Conservation (phyloP, 2,329 filamentous ascomycete species). For the Cyclaneusma minus region DNA sequence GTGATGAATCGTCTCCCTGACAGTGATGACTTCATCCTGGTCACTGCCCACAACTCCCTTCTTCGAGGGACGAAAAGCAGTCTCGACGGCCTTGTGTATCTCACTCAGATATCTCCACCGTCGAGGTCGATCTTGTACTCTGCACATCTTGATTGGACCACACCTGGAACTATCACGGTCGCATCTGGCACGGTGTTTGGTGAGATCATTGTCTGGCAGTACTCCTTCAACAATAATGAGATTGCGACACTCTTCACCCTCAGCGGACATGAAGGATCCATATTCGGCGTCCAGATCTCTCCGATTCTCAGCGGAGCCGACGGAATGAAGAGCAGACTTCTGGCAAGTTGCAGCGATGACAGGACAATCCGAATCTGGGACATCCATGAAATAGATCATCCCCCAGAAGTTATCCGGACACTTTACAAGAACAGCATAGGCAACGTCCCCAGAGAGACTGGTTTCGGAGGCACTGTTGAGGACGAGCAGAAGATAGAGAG, state of each 20-base stretch:
- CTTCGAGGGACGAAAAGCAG: conserved; percentile 28
- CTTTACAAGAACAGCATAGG: no score
- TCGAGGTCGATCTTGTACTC: conserved; percentile 81
- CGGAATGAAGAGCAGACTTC: conserved; percentile 35
- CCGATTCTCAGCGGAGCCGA: conserved; percentile 26
- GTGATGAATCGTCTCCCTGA: conserved; percentile 29
- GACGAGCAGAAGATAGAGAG: conserved; percentile 15
- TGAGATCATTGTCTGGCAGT: conserved; percentile 83
- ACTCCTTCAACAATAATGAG: conserved; percentile 21
- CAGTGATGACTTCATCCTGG: conserved; percentile 30
- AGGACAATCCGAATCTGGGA: conserved; percentile 82
- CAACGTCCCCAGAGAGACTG: conserved; percentile 33
- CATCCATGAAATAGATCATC: conserved; percentile 25
- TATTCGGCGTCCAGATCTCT: conserved; percentile 81
- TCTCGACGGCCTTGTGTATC: conserved; percentile 25
- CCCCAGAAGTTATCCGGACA: no score
- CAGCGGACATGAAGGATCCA: conserved; percentile 71
- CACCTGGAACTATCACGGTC: conserved; percentile 46
- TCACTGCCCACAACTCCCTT: conserved; percentile 82
- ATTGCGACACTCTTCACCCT: conserved; percentile 35
- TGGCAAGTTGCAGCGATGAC: conserved; percentile 91
- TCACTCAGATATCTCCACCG: conserved; percentile 36
- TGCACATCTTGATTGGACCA: conserved; percentile 54
- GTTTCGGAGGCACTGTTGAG: conserved; percentile 31
- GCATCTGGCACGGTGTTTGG: conserved; percentile 89